Conservation (phyloP, 2,329 filamentous ascomycete genomes). For the Cordyceps fumosorosea region DNA sequence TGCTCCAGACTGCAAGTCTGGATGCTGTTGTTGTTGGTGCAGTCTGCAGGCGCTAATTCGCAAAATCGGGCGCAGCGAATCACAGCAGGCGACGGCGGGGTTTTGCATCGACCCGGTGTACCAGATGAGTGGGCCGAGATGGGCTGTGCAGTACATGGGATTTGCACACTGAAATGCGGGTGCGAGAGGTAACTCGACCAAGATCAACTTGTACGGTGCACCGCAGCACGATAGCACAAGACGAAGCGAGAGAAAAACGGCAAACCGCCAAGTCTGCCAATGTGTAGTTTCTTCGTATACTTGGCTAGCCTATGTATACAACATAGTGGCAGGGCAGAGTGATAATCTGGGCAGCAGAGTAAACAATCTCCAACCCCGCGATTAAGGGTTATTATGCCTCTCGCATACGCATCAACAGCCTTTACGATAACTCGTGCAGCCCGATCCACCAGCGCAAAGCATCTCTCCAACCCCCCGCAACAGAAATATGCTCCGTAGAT, state of each 20-base stretch:
- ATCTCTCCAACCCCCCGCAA: background rate
- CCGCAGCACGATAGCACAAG: too few species aligned
- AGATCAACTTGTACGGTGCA: background rate
- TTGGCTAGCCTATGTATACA: too few species aligned
- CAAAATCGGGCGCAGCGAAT: background rate
- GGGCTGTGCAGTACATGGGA: conserved; percentile 10
- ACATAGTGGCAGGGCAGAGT: too few species aligned
- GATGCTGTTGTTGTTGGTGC: background rate
- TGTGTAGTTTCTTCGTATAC: too few species aligned
- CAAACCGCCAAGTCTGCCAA: too few species aligned
- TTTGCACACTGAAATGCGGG: background rate
- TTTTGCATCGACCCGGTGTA: conserved; percentile 3
- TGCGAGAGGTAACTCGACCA: background rate
- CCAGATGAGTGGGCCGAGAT: background rate
- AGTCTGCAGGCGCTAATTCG: background rate
- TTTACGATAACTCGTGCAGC: background rate
- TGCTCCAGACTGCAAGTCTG: background rate
- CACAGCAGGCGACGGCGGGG: background rate
- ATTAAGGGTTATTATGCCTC: too few species aligned
- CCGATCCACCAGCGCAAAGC: background rate
- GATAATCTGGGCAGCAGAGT: too few species aligned
- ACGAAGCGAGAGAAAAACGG: too few species aligned
- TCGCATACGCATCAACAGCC: too few species aligned
- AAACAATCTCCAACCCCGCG: too few species aligned
- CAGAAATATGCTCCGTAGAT: too few species aligned